Evolutionary conservation across 352 stramenopile genomes (phyloP).

Genomic region (Pythium monospermum): DNA sequence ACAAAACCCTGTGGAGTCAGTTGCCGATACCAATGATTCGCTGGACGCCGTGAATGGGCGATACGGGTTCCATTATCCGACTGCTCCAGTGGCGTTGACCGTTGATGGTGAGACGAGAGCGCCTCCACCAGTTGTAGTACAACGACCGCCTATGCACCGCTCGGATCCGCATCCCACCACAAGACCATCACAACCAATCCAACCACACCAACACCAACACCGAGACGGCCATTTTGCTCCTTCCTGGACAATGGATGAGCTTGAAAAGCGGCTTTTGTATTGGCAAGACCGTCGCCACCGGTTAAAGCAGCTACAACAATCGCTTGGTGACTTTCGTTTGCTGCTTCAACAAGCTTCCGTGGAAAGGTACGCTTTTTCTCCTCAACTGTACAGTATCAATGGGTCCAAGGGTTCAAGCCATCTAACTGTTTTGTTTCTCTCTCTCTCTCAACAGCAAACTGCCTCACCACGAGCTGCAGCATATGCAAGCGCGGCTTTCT

Average conservation of each 20-base stretch:
- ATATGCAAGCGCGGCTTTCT: constrained; percentile 11
- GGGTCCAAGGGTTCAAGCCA: not conserved
- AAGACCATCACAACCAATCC: too few species aligned
- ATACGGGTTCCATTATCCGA: constrained; percentile 21
- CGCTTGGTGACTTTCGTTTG: constrained; percentile 15
- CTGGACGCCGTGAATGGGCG: constrained; percentile 10
- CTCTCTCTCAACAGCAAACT: constrained; percentile 14
- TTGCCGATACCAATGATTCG: not conserved
- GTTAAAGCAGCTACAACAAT: constrained; percentile 19
- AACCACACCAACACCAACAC: not conserved
- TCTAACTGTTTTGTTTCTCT: not conserved
- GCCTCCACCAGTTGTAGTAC: too few species aligned
- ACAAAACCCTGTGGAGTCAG: not conserved
- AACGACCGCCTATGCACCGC: too few species aligned
- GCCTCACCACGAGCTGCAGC: constrained; percentile 3
- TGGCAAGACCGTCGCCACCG: constrained; percentile 13
- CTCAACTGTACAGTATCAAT: too few species aligned
- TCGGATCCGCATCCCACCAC: too few species aligned
- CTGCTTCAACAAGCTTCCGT: constrained; percentile 11
- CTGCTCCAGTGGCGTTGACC: too few species aligned
- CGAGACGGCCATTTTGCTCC: not conserved
- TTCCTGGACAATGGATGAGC: constrained; percentile 11
- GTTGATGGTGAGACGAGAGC: too few species aligned
- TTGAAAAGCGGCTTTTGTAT: constrained; percentile 17
- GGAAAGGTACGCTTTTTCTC: constrained; percentile 21